phyloP scores from a whole-genome alignment of 1,284 basidiomycete genomes.

The Melampsora medusae region DNA sequence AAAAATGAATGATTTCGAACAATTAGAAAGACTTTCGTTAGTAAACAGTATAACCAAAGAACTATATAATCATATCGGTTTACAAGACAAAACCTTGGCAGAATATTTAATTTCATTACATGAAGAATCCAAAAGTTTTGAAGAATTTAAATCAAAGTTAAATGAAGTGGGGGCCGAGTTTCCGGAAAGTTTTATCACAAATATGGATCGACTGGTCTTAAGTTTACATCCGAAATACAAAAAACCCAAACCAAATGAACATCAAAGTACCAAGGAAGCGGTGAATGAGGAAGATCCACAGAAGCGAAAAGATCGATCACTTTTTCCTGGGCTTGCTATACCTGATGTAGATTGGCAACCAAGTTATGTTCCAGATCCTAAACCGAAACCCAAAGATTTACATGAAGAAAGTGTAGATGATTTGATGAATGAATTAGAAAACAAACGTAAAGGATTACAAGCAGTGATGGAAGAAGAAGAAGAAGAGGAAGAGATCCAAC shows the following conservation, averaged over 20 bases:
- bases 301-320: constrained; percentile 59
- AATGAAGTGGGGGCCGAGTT: constrained; percentile 79
- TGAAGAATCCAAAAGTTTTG: constrained; percentile 72
- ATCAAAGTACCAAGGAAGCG: constrained; percentile 51
- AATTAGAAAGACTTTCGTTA: constrained; percentile 84
- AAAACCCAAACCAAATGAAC: constrained; percentile 61
- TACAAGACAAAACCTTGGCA: constrained; percentile 85
- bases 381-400: constrained; percentile 47
- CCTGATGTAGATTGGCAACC: constrained; percentile 65
- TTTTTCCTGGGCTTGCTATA: constrained; percentile 89
- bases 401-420: constrained; percentile 74
- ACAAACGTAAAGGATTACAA: constrained; percentile 54
- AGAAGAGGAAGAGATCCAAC: not conserved
- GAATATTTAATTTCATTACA: constrained; percentile 94
- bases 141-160: constrained; percentile 78
- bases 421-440: constrained; percentile 74
- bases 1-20: constrained; percentile 44
- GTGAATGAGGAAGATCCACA: constrained; percentile 53
- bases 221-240: constrained; percentile 96
- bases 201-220: constrained; percentile 88
- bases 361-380: constrained; percentile 32
- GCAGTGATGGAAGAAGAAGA: constrained; percentile 12
- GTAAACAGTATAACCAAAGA: constrained; percentile 86
- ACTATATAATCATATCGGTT: constrained; percentile 71
- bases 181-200: constrained; percentile 82